Percentiles rank a stretch among this genome's conserved stretches.
Evolutionary conservation across 208 protist species (phyloP).

Genomic region (Trypanosoma cruzi): DNA sequence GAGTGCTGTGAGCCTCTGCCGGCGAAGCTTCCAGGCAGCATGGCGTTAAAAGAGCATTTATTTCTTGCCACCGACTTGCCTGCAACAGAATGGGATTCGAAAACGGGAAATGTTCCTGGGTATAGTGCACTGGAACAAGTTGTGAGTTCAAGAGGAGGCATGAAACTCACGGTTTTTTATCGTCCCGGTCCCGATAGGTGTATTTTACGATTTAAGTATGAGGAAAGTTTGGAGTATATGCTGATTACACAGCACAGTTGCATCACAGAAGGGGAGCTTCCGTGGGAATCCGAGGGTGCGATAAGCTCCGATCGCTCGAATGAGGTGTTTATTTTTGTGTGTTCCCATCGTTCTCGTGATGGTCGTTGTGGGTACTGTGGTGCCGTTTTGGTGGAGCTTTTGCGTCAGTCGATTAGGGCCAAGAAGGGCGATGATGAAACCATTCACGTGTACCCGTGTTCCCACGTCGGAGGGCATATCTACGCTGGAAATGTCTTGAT

Average conservation of each 20-base stretch:
- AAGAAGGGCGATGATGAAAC: conserved; percentile 29
- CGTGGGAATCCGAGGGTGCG: conserved; percentile 68
- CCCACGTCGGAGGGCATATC: conserved; percentile 89
- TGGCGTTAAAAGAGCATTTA: conserved; percentile 81
- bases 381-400: conserved; percentile 78
- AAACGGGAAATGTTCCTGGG: conserved; percentile 66
- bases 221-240: conserved; percentile 39
- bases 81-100: conserved; percentile 63
- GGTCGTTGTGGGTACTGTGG: conserved; percentile 90
- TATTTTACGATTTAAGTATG: conserved; percentile 61
- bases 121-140: conserved; percentile 43
- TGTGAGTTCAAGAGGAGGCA: conserved; percentile 22
- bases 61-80: conserved; percentile 70
- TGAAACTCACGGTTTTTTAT: conserved; percentile 28
- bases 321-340: conserved; percentile 89
- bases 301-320: conserved; percentile 73
- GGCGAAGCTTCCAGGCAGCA: conserved; percentile 70
- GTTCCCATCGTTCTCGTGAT: conserved; percentile 79
- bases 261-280: conserved; percentile 48
- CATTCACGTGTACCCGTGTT: conserved; percentile 73
- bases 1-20: conserved; percentile 86
- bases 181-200: conserved; percentile 39
- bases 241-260: conserved; percentile 65
- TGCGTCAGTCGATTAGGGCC: conserved; percentile 52
- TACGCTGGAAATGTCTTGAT: conserved; percentile 92